Base-by-base conservation (phyloP, 2,329 filamentous ascomycete genomes). In the Shiraia sp. region DNA sequence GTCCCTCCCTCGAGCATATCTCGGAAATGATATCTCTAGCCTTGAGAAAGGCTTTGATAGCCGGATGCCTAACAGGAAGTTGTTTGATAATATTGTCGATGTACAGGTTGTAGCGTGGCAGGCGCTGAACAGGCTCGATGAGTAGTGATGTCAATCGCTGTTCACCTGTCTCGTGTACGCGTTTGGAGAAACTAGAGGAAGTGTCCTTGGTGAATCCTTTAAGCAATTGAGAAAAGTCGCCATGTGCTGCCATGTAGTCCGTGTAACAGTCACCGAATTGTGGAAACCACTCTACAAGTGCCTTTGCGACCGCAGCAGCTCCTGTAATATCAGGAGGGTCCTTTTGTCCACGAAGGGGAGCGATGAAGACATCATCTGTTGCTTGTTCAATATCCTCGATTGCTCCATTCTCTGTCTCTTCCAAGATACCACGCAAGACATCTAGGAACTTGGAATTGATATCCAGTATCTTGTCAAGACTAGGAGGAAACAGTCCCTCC, bases 31-130 rank as follows among this genome's bases (percentile, higher is more conserved):
- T 88, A 66, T 97, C 93, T 53, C 92, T 81, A 0, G 93, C 91
- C 64, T 90, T 91, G 29, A 96, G 80, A 72, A 99, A 85, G 2
- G 80, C 79, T 53, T 87, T 86, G 38, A 96, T 78, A 0, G 91
- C 91, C 2, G 90, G 88, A 65, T 97, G 91, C 7, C 87, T 84
- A 36, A 91, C 82, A 4, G 92, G 91, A 13, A 97, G 79, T 47
- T 87, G 90, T 53, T 86, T 84, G 33, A 93, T 82, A 62, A 99
- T 96, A 61, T 95, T 91, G 72, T 99, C 93, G 57, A 99, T 97
- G 63, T 97, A 86, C 25, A 99, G 77, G 61, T 90, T 96, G 72
- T 99, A 99, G 17, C 93, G 86, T 17, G 93, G 93, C 37, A 99
- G 79, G 37, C 93, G 81, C 69, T 99, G 93, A 0, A 99, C 91